These are phyloP conservation scores for Mucor saturninus DNA, from an alignment of 371 early-diverging fungal species.

Conservation along the genomic window DNA sequence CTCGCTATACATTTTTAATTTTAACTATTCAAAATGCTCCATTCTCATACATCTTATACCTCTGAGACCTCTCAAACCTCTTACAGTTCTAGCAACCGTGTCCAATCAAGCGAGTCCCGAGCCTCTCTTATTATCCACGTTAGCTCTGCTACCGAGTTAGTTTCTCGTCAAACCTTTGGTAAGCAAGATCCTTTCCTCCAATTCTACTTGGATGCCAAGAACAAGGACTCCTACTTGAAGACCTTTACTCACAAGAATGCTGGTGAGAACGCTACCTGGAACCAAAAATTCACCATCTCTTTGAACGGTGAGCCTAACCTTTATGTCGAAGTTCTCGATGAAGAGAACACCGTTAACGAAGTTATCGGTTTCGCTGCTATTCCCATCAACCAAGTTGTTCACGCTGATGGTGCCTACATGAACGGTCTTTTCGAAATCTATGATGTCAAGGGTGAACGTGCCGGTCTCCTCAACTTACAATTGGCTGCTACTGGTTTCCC, in stretches of 20 bases:
- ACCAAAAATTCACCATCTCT: conserved; percentile 56
- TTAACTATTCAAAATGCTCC: conserved; percentile 19
- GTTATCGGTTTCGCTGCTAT: conserved; percentile 67
- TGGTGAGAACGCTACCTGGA: conserved; percentile 61
- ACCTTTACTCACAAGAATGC: conserved; percentile 63
- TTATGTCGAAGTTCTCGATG: conserved; percentile 61
- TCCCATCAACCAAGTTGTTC: conserved; percentile 60
- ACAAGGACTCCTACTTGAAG: conserved; percentile 56
- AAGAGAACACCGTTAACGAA: conserved; percentile 52
- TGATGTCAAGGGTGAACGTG: conserved; percentile 49
- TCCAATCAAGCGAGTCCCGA: conserved; percentile 6
- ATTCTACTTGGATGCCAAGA: conserved; percentile 49
- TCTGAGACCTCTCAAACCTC: no score
- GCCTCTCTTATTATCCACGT: conserved; percentile 46
- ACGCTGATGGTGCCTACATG: conserved; percentile 53
- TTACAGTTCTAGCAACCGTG: no score
- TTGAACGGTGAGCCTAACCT: conserved; percentile 56
- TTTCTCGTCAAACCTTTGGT: conserved; percentile 51
- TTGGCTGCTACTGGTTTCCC: conserved; percentile 56
- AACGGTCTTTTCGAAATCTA: conserved; percentile 56
- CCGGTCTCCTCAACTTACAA: conserved; percentile 55
- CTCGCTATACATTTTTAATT: neutral
- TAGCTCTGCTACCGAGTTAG: conserved; percentile 47
- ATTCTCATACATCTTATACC: no score
- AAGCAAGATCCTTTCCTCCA: conserved; percentile 67